These are phyloP conservation scores for Pseudozyma sp. DNA, from an alignment of 1,284 basidiomycete genomes.

Conservation along the genomic window DNA sequence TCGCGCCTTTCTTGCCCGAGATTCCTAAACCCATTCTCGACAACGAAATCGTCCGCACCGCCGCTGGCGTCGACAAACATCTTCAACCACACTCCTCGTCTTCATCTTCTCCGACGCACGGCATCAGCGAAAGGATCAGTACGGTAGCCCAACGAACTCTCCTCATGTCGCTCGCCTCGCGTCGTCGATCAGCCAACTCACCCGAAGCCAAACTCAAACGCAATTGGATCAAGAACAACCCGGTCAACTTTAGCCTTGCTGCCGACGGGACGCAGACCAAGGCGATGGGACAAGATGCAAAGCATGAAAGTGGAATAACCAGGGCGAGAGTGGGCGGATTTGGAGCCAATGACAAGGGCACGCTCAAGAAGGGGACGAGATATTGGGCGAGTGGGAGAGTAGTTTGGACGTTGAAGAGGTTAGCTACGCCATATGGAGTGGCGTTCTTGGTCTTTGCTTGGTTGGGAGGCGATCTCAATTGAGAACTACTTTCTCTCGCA, in stretches of 20 bases:
- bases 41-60: constrained; percentile 27
- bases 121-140: constrained; percentile 20
- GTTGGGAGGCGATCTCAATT: constrained; percentile 64
- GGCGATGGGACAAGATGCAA: too few species aligned
- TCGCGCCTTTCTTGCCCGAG: constrained; percentile 57
- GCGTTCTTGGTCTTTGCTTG: constrained; percentile 66
- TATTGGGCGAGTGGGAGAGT: constrained; percentile 56
- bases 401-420: constrained; percentile 52
- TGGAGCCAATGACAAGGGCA: constrained; percentile 25
- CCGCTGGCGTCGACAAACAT: constrained; percentile 31
- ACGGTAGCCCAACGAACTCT: constrained; percentile 39
- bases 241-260: constrained; percentile 42
- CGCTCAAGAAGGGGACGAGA: constrained; percentile 39
- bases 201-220: constrained; percentile 41
- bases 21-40: constrained; percentile 34
- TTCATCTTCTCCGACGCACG: not conserved
- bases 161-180: constrained; percentile 38
- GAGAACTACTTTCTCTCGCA: not conserved
- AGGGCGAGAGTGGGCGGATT: constrained; percentile 16
- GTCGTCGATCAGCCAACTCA: constrained; percentile 21
- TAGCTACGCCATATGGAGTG: constrained; percentile 64
- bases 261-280: not conserved
- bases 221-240: constrained; percentile 44
- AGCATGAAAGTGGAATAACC: too few species aligned
- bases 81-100: constrained; percentile 14